These are phyloP conservation scores for Fusarium hainanense DNA, from an alignment of 2,329 filamentous ascomycete species.

Conservation along the genomic window DNA sequence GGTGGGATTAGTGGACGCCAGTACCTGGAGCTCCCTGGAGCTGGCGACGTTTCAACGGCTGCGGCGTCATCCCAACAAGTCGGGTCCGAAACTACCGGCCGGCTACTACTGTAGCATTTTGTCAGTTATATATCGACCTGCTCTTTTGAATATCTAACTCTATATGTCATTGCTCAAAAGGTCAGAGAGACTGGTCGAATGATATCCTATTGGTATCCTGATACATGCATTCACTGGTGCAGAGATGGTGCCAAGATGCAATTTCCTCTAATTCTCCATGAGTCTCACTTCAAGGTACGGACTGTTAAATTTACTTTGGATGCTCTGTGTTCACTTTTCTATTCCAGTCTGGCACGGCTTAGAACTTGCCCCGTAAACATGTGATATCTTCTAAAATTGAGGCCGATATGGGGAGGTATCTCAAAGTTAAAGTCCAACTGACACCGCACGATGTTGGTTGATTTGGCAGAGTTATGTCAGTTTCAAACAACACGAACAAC, in stretches of 20 bases:
- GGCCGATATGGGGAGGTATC: background rate
- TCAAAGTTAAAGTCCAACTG: background rate
- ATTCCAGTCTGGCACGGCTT: background rate
- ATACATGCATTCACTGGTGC: background rate
- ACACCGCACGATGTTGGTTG: no score
- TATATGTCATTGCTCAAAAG: background rate
- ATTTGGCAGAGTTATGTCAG: background rate
- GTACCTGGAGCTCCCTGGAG: slow-evolving; percentile 29
- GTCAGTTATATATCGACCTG: background rate
- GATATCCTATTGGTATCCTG: background rate
- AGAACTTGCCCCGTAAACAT: background rate
- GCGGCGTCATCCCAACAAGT: slow-evolving; percentile 13
- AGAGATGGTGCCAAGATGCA: background rate
- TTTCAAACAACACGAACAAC: background rate
- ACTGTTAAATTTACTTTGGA: background rate
- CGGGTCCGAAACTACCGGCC: slow-evolving; percentile 27
- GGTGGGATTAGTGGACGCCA: slow-evolving; percentile 42
- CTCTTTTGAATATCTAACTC: background rate
- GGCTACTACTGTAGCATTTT: slow-evolving; percentile 12
- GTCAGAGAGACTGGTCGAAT: background rate
- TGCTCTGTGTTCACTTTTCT: no score
- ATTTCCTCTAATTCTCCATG: background rate
- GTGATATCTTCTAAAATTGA: no score
- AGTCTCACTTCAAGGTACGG: background rate
- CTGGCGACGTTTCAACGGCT: slow-evolving; percentile 31